These are phyloP conservation scores for Deuterostichococcus epilithicus DNA, from an alignment of 139 green algal species.

Conservation along the genomic window DNA sequence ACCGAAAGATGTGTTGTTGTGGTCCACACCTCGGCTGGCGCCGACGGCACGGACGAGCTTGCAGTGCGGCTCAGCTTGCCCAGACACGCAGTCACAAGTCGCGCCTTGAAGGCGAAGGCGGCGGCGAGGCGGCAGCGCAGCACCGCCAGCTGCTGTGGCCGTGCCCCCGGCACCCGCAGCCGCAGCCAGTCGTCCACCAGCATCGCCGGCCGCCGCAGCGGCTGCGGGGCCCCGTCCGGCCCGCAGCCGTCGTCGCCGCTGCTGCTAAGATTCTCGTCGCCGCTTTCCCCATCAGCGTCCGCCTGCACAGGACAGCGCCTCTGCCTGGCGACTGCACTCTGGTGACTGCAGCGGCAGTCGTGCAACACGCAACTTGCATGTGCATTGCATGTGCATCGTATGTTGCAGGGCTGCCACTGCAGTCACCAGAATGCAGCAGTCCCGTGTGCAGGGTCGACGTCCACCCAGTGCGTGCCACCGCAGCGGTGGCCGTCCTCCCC, in stretches of 20 bases:
- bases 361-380: too few species aligned
- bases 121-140: slow-evolving; percentile 35
- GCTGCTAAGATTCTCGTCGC: neutral
- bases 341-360: too few species aligned
- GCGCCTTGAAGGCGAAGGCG: slow-evolving; percentile 39
- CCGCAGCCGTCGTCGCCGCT: neutral
- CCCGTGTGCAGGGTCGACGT: neutral
- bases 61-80: neutral
- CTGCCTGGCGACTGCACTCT: neutral
- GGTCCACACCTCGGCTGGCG: neutral
- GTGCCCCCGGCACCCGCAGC: slow-evolving; percentile 11
- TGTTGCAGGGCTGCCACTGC: slow-evolving; percentile 8
- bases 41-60: neutral
- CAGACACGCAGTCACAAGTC: slow-evolving; percentile 7
- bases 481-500: neutral
- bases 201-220: slow-evolving; percentile 7
- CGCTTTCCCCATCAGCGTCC: neutral
- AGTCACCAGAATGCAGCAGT: too few species aligned
- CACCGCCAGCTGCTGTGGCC: slow-evolving; percentile 14
- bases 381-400: neutral
- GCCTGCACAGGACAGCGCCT: neutral
- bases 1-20: neutral
- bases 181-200: slow-evolving; percentile 49
- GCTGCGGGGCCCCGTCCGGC: too few species aligned
- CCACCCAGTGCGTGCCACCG: neutral